A percentile compares a stretch with the other conserved stretches of the same genome.
phyloP scores from a whole-genome alignment of 164 flowering plant genomes.

The Houttuynia cordata region DNA sequence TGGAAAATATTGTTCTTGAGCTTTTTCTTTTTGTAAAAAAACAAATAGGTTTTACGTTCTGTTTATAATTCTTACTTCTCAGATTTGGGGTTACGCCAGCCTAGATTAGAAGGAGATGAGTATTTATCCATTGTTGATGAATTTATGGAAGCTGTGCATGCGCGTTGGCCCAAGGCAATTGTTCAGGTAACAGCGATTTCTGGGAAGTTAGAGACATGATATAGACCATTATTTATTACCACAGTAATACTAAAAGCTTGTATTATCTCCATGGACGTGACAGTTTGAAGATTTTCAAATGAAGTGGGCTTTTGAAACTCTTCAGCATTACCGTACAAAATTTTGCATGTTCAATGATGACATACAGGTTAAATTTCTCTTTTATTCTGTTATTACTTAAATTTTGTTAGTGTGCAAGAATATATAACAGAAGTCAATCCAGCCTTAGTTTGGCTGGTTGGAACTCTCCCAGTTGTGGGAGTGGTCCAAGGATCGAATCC shows the following conservation, averaged over 20 bases:
- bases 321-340: slow-evolving; percentile 70
- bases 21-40: background rate
- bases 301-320: slow-evolving; percentile 99
- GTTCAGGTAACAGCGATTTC: slow-evolving; percentile 49
- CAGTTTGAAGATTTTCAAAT: slow-evolving; percentile 99
- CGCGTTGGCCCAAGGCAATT: slow-evolving; percentile 97
- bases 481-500: too few relatives aligned
- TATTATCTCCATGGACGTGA: background rate
- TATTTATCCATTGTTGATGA: slow-evolving; percentile 86
- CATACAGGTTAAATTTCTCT: slow-evolving; percentile 58
- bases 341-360: slow-evolving; percentile 99
- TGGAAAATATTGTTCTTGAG: too few relatives aligned
- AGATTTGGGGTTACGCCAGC: slow-evolving; percentile 94
- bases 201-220: too few relatives aligned
- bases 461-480: too few relatives aligned
- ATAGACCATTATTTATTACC: too few relatives aligned
- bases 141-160: slow-evolving; percentile 88
- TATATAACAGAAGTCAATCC: too few relatives aligned
- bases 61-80: slow-evolving; percentile 12
- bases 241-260: too few relatives aligned
- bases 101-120: slow-evolving; percentile 93
- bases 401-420: background rate
- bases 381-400: background rate
- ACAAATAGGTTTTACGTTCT: background rate
- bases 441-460: too few relatives aligned